Conservation (phyloP, 1,139 yeast genomes). For the Saccharomyces hybrid region DNA sequence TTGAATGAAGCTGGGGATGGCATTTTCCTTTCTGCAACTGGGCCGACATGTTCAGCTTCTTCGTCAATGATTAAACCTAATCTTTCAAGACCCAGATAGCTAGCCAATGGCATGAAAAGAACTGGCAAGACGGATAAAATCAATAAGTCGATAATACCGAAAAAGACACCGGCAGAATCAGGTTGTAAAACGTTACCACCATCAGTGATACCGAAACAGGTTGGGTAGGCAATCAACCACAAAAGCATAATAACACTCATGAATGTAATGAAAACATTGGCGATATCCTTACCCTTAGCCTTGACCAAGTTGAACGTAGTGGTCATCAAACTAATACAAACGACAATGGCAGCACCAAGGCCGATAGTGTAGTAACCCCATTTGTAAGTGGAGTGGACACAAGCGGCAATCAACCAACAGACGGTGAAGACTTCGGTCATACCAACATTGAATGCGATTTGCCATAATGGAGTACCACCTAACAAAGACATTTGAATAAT, state of each 20-base stretch:
- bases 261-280: slow-evolving; percentile 15
- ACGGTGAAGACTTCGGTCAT: slow-evolving; percentile 46
- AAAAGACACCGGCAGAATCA: slow-evolving; percentile 56
- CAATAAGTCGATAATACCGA: slow-evolving; percentile 50
- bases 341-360: slow-evolving; percentile 26
- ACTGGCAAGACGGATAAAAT: slow-evolving; percentile 34
- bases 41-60: slow-evolving; percentile 8
- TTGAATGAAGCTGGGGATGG: slow-evolving; percentile 4
- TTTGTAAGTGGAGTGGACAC: slow-evolving; percentile 51
- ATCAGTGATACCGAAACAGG: slow-evolving; percentile 55
- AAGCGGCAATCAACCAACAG: slow-evolving; percentile 46
- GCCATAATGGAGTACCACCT: slow-evolving; percentile 37
- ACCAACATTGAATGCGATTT: slow-evolving; percentile 37
- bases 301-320: slow-evolving; percentile 23
- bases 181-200: slow-evolving; percentile 62
- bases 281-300: slow-evolving; percentile 19
- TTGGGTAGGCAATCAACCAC: slow-evolving; percentile 45
- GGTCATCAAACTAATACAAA: slow-evolving; percentile 22
- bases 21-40: background rate
- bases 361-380: slow-evolving; percentile 43
- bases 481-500: slow-evolving; percentile 43
- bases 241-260: slow-evolving; percentile 35
- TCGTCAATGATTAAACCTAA: slow-evolving; percentile 12
- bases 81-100: slow-evolving; percentile 21
- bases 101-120: slow-evolving; percentile 18